Evolutionary conservation across 495 filamentous ascomycete genomes (phyloP).

Genomic region (Letharia columbiana): DNA sequence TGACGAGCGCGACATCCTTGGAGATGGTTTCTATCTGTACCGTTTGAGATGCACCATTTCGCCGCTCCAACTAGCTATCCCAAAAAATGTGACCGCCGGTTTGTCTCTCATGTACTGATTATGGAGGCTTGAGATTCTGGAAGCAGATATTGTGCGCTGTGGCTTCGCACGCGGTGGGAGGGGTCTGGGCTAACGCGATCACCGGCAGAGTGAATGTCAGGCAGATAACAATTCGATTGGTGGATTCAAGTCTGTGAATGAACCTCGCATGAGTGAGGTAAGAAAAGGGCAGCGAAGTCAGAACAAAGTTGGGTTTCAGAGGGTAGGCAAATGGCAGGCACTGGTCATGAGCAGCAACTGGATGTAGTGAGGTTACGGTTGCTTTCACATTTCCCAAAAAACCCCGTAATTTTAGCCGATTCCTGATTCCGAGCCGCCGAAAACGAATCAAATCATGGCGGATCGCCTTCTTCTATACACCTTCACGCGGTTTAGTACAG

Average conservation of each 20-base stretch:
- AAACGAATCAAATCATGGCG: not conserved
- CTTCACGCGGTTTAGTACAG: too few relatives aligned
- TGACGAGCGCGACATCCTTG: constrained; percentile 67
- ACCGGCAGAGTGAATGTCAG: not conserved
- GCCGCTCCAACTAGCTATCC: constrained; percentile 6
- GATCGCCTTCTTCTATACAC: not conserved
- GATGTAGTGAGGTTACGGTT: constrained; percentile 6
- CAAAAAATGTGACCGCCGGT: not conserved
- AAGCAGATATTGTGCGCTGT: constrained; percentile 8
- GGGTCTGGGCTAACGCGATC: constrained; percentile 16
- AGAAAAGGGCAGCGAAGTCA: not conserved
- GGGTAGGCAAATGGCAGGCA: not conserved
- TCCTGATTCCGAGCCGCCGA: not conserved
- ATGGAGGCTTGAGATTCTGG: constrained; percentile 4
- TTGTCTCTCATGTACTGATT: not conserved
- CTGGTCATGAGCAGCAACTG: constrained; percentile 1
- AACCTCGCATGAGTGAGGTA: not conserved
- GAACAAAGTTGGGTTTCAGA: not conserved
- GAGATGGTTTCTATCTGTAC: constrained; percentile 12
- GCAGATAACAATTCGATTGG: not conserved
- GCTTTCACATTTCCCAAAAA: constrained; percentile 2
- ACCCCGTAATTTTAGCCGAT: constrained; percentile 1
- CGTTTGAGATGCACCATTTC: constrained; percentile 21
- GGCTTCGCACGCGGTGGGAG: constrained; percentile 18
- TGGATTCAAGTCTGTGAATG: not conserved